phyloP scores from a whole-genome alignment of 2,329 filamentous ascomycete species.

The Pseudovirgaria hyperparasitica region DNA sequence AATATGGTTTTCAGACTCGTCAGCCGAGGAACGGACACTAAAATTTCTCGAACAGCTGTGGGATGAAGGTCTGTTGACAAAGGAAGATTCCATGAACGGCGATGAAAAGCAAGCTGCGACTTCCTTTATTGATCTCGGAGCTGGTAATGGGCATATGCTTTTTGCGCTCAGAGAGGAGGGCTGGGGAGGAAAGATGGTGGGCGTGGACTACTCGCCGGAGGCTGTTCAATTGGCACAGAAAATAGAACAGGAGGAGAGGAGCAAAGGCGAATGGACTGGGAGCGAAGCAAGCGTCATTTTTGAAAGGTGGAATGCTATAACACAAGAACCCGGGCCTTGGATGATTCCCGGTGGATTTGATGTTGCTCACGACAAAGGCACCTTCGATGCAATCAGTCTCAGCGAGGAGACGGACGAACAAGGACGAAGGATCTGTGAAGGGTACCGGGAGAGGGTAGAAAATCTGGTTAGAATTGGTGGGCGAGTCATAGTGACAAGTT shows the following conservation, averaged over 20 bases:
- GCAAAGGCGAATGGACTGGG: conserved; percentile 12
- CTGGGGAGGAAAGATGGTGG: conserved; percentile 61
- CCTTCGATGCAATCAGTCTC: conserved; percentile 90
- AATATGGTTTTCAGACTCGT: conserved; percentile 91
- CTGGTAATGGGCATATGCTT: conserved; percentile 87
- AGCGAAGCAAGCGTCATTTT: conserved; percentile 37
- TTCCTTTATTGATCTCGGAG: conserved; percentile 74
- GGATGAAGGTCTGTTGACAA: conserved; percentile 33
- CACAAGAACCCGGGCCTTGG: conserved; percentile 38
- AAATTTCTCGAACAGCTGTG: conserved; percentile 45
- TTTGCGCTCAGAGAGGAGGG: conserved; percentile 59
- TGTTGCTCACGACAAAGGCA: conserved; percentile 93
- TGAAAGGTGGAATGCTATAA: conserved; percentile 39
- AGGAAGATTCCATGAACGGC: conserved; percentile 9
- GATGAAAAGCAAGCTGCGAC: conserved; percentile 21
- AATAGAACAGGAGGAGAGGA: conserved; percentile 34
- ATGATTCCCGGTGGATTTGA: conserved; percentile 57
- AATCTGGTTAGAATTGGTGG: conserved; percentile 57
- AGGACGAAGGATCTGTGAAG: conserved; percentile 55
- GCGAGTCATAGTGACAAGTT: conserved; percentile 78
- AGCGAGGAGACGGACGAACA: conserved; percentile 38
- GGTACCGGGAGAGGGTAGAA: conserved; percentile 58
- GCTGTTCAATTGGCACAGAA: conserved; percentile 62
- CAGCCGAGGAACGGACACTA: conserved; percentile 72
- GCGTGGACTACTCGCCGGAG: conserved; percentile 72